Base-by-base conservation (phyloP, 2,329 filamentous ascomycete genomes). In the Exophiala sp. region DNA sequence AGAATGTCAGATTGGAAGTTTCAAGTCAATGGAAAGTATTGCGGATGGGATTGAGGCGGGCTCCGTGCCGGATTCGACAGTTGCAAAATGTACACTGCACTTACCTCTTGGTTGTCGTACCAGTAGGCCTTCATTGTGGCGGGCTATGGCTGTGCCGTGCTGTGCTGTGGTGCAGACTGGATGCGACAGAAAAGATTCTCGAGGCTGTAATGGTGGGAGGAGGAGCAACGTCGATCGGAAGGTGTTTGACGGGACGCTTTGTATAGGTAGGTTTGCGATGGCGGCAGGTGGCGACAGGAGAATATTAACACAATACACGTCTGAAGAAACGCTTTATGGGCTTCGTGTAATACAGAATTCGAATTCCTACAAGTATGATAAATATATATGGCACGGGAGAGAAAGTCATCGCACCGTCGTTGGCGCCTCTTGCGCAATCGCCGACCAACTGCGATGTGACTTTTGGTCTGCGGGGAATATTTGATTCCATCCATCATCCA, bases 61-160 rank as follows among this genome's bases (percentile, higher is more conserved):
- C n/a, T n/a, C n/a, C n/a, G n/a, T n/a, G n/a, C n/a, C n/a, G n/a
- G 16, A 38, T 39, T 24, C 41, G 37, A 32, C 37, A 38, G 34
- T 24, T 37, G 40, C 27, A 53, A n/a, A n/a, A 32, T 3, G 7
- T 32, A 32, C 7, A 32, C 8, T 3, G 13, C 8, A 53, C 69
- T 49, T 75, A 83, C 81, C 46, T 76, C 73, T 57, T 75, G 67
- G 67, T 85, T 84, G 66, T 86, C 82, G 67, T 75, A 85, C 78
- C 79, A 85, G 70, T 85, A 86, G 56, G 82, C 82, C 65, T 75
- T 82, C 82, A 86, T 86, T 48, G 58, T 77, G 60, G 39, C 39
- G 23, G 14, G 19, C 30, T n/a, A n/a, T 6, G 10, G 7, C 14
- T 6, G 30, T 34, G 30, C 14, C 6, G 6, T 34, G 13, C 6